Evolutionary conservation across 108 stramenopile genomes (phyloP), one percentile per base, ranked within the genome.

Genomic region (Cyclotella distinguenda): DNA sequence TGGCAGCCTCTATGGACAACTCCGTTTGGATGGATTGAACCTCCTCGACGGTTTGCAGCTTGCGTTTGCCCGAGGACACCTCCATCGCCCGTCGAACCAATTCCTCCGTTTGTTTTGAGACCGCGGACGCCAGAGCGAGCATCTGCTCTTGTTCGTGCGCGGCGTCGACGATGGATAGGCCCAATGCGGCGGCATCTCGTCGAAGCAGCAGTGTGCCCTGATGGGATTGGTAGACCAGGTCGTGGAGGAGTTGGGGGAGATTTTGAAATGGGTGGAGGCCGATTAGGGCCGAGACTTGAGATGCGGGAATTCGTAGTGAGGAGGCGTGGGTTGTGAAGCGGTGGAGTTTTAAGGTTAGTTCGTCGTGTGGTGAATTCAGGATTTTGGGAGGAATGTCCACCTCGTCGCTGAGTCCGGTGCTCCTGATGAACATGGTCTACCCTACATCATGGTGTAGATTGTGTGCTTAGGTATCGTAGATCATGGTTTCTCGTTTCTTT

Each of bases 191-290:
- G 13, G 85, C 72, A 71, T 92, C 91, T 9, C 62, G 63, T 43
- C 57, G 68, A 6, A 86, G 51, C 32, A 89, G 46, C 13, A 22
- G 46, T 47, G 83, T 79, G 0, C 91, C 91, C 28, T 46, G 53
- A 25, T 48, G 45, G 31, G 86, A 86, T 70, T 92, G 91, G 45
- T 92, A 92, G 12, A 92, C 78, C 2, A 88, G 66, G 13, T 81
- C 67, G 25, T 81, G 55, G 27, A 87, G 31, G 0, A 89, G 72
- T 31, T 77, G 62, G 54, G 54, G 54, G 3, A 55, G 54, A 36
- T 55, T 35, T 55, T 55, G 54, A 36, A 36, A 55, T n/a, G 54
- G 54, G 18, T 55, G 54, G 34, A 55, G 54, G 8, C 54, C 54
- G 15, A 55, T 35, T 32, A 55, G 54, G 1, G 54, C 54, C 1